Base-by-base conservation (phyloP, 1,284 basidiomycete species). In the Rhodotorula sp. region DNA sequence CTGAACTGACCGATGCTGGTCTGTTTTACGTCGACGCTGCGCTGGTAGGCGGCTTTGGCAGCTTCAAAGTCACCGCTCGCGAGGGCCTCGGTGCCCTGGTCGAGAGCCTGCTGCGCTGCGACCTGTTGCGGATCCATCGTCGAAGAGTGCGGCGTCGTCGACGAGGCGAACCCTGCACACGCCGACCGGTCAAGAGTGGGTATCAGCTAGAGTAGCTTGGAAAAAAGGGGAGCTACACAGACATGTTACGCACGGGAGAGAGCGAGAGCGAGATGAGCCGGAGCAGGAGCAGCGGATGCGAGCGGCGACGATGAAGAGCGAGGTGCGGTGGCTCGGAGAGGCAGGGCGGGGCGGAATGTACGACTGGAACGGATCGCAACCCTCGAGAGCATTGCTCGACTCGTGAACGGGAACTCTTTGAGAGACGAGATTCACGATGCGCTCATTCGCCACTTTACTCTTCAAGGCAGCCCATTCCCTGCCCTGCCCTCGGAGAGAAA, bases 81-180 rank as follows among this genome's bases (percentile, higher is more conserved):
- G 47, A 76, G 64, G 5, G 59, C 68, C 4, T 66, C n/a, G 14
- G 67, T 76, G 7, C 75, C 75, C 43, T 66, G 55, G 57, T 76
- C 75, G 56, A 76, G 66, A 1, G 66, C 68, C 3, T 70, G 38
- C 50, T 76, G 75, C 3, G 75, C 75, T 14, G 48, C 54, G 12
- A 60, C 54, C 3, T 52, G 49, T 19, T 76, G 74, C 31, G 74
- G 72, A 43, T 76, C 74, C 43, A 71, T 66, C 16, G 64, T 58
- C 14, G 63, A 62, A 10, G 69, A 71, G 16, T 69, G 62, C 8
- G 65, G 62, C 6, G 69, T 66, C 6, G 72, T 71, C 12, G 72
- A 52, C 5, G 72, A 66, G 1, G 74, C 74, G 21, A 55, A 54
- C 23, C 43, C 71, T 75, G 67, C 18, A 5, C 50, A 5, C 3